phyloP scores from a whole-genome alignment of 352 stramenopile species.

The Phytophthora multivora region DNA sequence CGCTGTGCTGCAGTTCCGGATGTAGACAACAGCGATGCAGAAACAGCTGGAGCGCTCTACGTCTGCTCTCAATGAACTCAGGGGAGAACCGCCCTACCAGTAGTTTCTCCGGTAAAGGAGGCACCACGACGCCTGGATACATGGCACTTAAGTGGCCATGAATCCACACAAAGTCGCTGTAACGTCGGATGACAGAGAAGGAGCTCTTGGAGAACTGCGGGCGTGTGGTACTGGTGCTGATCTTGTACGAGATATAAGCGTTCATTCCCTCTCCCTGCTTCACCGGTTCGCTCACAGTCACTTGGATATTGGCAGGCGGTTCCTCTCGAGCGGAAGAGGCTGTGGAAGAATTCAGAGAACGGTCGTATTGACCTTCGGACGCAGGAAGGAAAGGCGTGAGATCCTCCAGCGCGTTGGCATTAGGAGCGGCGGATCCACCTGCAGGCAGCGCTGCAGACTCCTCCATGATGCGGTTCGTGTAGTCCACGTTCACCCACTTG shows the following conservation, averaged over 20 bases:
- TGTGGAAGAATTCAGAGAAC: constrained; percentile 9
- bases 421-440: neutral
- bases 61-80: constrained; percentile 90
- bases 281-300: constrained; percentile 94
- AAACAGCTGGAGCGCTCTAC: constrained; percentile 82
- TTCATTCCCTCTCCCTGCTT: constrained; percentile 98
- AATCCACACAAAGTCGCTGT: constrained; percentile 97
- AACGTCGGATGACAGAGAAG: constrained; percentile 92
- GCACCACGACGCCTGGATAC: constrained; percentile 92
- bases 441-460: constrained; percentile 38
- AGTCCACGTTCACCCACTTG: constrained; percentile 91
- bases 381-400: constrained; percentile 18
- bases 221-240: constrained; percentile 78
- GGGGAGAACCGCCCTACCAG: constrained; percentile 93
- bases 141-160: constrained; percentile 88
- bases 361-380: constrained; percentile 4
- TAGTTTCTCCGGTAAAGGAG: constrained; percentile 96
- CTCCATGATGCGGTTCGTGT: constrained; percentile 69
- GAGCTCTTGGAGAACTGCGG: constrained; percentile 85
- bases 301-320: constrained; percentile 57
- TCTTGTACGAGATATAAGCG: constrained; percentile 98
- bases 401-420: constrained; percentile 12
- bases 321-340: constrained; percentile 5
- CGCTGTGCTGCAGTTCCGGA: constrained; percentile 84
- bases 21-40: constrained; percentile 79